phyloP scores from a whole-genome alignment of 2,329 filamentous ascomycete species.

The Cytospora mali region DNA sequence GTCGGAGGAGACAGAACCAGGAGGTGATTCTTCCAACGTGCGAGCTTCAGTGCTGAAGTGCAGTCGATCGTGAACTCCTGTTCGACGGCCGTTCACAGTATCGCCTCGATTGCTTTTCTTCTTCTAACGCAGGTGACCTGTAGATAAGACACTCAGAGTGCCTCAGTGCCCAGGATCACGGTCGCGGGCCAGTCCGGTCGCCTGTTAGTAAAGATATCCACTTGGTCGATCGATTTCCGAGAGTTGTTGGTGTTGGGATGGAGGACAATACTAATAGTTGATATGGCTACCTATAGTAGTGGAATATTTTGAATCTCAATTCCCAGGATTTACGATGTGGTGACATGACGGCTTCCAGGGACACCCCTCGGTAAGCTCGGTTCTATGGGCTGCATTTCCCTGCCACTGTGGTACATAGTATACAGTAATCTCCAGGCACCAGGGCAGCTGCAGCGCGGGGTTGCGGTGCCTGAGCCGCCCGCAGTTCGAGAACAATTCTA shows the following conservation, averaged over 20 bases:
- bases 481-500: constrained; percentile 42
- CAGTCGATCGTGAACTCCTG: background rate
- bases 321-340: background rate
- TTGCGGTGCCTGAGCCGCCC: constrained; percentile 1
- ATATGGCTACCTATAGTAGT: background rate
- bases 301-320: background rate
- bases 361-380: constrained; percentile 5
- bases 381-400: no score
- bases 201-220: constrained; percentile 11
- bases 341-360: constrained; percentile 5
- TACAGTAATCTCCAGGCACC: background rate
- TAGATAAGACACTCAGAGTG: background rate
- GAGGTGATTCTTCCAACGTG: background rate
- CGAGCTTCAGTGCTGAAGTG: background rate
- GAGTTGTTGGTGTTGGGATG: background rate
- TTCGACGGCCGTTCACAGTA: background rate
- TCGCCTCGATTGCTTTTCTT: background rate
- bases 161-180: constrained; percentile 13
- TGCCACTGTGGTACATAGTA: no score
- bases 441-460: constrained; percentile 6
- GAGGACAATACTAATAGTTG: background rate
- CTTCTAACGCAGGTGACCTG: no score
- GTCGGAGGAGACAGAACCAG: background rate
- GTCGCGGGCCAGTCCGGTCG: constrained; percentile 21
- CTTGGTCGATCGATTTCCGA: background rate